Evolutionary conservation across 768 basidiomycete genomes (phyloP).

Genomic region (Mycena metata): DNA sequence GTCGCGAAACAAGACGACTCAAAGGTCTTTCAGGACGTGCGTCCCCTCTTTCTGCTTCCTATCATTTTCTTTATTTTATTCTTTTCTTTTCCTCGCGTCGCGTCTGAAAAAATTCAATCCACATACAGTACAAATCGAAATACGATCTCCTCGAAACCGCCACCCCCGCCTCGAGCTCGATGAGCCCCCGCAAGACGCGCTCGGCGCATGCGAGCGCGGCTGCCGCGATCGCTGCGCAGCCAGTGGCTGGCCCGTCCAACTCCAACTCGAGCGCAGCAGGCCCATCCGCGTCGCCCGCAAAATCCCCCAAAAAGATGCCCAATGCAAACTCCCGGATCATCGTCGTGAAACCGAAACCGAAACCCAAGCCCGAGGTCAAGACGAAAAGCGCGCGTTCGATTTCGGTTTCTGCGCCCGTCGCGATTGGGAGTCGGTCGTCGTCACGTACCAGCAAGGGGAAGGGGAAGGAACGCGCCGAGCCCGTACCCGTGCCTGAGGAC

Average conservation of each 20-base stretch:
- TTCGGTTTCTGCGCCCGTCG: too few relatives aligned
- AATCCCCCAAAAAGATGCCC: slow-evolving; percentile 3
- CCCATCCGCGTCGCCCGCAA: slow-evolving; percentile 10
- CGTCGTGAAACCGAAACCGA: slow-evolving; percentile 36
- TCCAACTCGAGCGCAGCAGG: slow-evolving; percentile 1
- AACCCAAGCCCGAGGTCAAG: too few relatives aligned
- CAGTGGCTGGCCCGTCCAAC: not conserved
- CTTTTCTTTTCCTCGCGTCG: too few relatives aligned
- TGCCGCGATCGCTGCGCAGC: not conserved
- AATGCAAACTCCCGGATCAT: not conserved
- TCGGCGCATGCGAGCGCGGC: slow-evolving; percentile 16
- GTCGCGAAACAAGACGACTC: slow-evolving; percentile 68
- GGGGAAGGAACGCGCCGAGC: not conserved
- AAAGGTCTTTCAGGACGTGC: slow-evolving; percentile 69
- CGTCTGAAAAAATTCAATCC: not conserved
- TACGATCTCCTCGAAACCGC: slow-evolving; percentile 34
- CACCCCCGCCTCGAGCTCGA: not conserved
- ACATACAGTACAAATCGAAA: slow-evolving; percentile 26
- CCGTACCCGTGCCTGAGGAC: too few relatives aligned
- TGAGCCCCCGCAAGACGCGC: slow-evolving; percentile 35
- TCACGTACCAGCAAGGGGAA: not conserved
- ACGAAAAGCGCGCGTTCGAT: too few relatives aligned
- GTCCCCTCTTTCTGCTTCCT: slow-evolving; percentile 43
- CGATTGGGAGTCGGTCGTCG: too few relatives aligned
- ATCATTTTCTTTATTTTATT: too few relatives aligned